Evolutionary conservation across 2,329 filamentous ascomycete genomes (phyloP).

Genomic region (Fusarium pseudonygamai): DNA sequence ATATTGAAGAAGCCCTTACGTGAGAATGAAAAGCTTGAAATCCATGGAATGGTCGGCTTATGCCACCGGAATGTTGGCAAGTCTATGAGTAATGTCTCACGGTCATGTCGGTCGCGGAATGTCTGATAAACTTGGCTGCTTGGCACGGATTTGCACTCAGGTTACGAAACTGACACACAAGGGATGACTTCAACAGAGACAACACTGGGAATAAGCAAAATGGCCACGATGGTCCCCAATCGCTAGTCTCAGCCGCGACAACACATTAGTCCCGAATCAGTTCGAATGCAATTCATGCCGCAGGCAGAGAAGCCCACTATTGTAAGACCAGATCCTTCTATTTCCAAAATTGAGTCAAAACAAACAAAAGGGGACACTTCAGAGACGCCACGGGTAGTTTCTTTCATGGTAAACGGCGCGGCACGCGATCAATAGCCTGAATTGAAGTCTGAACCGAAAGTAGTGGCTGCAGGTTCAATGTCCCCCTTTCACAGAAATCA

Average conservation of each 20-base stretch:
- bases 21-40: constrained; percentile 4
- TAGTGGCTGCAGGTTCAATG: not conserved
- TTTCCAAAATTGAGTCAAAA: not conserved
- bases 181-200: constrained; percentile 15
- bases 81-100: constrained; percentile 7
- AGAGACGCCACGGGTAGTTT: not conserved
- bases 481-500: constrained; percentile 12
- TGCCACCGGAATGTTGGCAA: constrained; percentile 4
- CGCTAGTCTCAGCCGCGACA: constrained; percentile 10
- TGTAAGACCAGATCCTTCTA: constrained; percentile 11
- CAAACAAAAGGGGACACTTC: constrained; percentile 1
- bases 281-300: not conserved
- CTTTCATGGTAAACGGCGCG: constrained; percentile 10
- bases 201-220: constrained; percentile 16
- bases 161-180: constrained; percentile 29
- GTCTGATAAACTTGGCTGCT: constrained; percentile 15
- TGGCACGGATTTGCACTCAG: constrained; percentile 14
- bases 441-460: not conserved
- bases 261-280: not conserved
- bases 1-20: not conserved
- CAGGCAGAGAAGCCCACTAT: constrained; percentile 13
- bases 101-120: constrained; percentile 19
- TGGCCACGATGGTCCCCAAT: not conserved
- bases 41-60: constrained; percentile 14
- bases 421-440: constrained; percentile 39